Conservation (phyloP, 2,329 filamentous ascomycete species). For the Fusarium citri region DNA sequence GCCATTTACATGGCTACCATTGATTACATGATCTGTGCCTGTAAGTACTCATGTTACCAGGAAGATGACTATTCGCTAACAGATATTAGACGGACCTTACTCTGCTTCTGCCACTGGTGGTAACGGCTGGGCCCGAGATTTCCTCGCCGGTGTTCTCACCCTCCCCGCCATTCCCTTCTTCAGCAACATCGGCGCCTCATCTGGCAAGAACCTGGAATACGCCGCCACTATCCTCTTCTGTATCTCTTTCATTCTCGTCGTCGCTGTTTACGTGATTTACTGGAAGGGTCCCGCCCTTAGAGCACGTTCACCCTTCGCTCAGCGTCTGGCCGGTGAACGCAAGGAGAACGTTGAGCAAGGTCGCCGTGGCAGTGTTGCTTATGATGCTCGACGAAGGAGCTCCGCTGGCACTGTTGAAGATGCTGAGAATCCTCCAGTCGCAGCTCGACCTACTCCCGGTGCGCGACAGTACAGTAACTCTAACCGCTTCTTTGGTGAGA, state of each 20-base stretch:
- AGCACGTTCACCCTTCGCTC: conserved; percentile 72
- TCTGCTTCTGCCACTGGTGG: conserved; percentile 80
- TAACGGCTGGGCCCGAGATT: conserved; percentile 79
- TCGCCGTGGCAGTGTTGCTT: conserved; percentile 45
- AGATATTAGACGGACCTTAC: conserved; percentile 65
- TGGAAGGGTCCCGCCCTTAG: conserved; percentile 71
- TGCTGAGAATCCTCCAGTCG: conserved; percentile 25
- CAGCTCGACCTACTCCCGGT: conserved; percentile 31
- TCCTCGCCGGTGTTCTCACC: conserved; percentile 78
- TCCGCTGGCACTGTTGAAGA: conserved; percentile 33
- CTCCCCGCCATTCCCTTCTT: conserved; percentile 75
- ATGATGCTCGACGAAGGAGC: conserved; percentile 42
- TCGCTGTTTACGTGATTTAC: conserved; percentile 75
- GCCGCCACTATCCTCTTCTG: conserved; percentile 73
- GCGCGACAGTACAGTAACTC: conserved; percentile 53
- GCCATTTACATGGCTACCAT: conserved; percentile 81
- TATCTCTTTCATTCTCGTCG: conserved; percentile 70
- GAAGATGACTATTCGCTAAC: not conserved
- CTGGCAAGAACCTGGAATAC: conserved; percentile 65
- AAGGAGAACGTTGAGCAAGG: conserved; percentile 47
- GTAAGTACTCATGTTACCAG: not conserved
- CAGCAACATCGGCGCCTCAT: conserved; percentile 62
- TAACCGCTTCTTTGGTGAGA: conserved; percentile 57
- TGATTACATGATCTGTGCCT: conserved; percentile 71
- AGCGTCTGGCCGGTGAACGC: conserved; percentile 64